These are phyloP conservation scores for Gomphus sp. DNA, from an alignment of 1,284 basidiomycete genomes.

Conservation along the genomic window DNA sequence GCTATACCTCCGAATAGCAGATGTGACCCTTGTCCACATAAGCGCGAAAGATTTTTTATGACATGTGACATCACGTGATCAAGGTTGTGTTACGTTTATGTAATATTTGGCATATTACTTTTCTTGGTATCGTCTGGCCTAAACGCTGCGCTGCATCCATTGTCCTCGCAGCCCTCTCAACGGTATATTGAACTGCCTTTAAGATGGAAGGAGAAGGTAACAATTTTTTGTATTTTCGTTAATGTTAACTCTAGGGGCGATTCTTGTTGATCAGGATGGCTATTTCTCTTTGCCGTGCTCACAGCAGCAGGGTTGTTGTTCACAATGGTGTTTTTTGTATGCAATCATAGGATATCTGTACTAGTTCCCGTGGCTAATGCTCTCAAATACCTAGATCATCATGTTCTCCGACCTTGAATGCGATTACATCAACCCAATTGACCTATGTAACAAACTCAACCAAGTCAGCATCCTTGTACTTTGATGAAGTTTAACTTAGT, in stretches of 20 bases:
- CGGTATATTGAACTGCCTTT: neutral
- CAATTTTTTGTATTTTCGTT: neutral
- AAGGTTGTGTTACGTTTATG: no score
- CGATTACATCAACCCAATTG: slow-evolving; percentile 99
- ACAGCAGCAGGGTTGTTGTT: slow-evolving; percentile 90
- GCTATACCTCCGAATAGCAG: neutral
- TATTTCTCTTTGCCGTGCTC: slow-evolving; percentile 90
- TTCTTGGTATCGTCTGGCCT: neutral
- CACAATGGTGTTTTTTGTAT: slow-evolving; percentile 96
- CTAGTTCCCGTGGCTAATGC: neutral
- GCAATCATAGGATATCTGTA: slow-evolving; percentile 21
- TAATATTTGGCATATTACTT: neutral
- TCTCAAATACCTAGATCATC: slow-evolving; percentile 72
- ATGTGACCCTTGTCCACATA: neutral
- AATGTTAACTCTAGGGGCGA: neutral
- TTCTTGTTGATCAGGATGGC: slow-evolving; percentile 63
- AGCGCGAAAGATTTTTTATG: neutral
- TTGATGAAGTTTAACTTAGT: no score
- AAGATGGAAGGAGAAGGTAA: slow-evolving; percentile 10
- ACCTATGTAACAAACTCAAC: slow-evolving; percentile 99
- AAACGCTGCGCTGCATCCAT: neutral
- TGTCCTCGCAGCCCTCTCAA: neutral
- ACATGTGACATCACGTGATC: no score
- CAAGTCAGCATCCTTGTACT: slow-evolving; percentile 47
- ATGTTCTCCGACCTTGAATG: slow-evolving; percentile 99